These are phyloP conservation scores for Coprinellus aureogranulatus DNA, from an alignment of 768 basidiomycete genomes.

Conservation along the genomic window DNA sequence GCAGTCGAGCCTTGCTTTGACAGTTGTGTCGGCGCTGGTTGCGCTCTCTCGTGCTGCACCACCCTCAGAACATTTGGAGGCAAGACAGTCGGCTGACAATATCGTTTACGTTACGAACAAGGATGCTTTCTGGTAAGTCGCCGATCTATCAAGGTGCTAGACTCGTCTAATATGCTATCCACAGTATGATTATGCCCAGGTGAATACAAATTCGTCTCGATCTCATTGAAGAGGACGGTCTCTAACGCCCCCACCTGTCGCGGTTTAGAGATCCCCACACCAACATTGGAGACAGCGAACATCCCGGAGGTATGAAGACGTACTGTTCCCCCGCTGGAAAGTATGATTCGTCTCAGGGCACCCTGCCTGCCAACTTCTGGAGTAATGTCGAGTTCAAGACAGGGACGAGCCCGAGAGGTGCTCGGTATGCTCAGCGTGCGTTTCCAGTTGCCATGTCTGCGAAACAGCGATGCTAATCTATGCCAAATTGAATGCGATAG, in stretches of 20 bases:
- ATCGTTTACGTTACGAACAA: slow-evolving; percentile 48
- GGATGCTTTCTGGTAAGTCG: slow-evolving; percentile 43
- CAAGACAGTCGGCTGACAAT: slow-evolving; percentile 41
- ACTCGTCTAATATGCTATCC: background rate
- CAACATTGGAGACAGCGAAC: slow-evolving; percentile 54
- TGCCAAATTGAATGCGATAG: slow-evolving; percentile 32
- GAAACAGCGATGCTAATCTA: too few species aligned
- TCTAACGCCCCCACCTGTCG: too few species aligned
- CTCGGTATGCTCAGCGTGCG: slow-evolving; percentile 45
- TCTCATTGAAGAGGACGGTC: too few species aligned
- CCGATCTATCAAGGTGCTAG: background rate
- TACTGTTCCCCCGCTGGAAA: slow-evolving; percentile 49
- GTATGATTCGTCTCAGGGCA: slow-evolving; percentile 42
- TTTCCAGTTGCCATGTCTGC: too few species aligned
- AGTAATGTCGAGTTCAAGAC: slow-evolving; percentile 47
- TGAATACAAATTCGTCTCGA: too few species aligned
- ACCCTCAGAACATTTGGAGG: slow-evolving; percentile 15
- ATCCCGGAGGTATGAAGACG: slow-evolving; percentile 52
- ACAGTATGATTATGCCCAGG: slow-evolving; percentile 50
- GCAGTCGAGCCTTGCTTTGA: background rate
- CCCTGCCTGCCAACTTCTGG: slow-evolving; percentile 49
- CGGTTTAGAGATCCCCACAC: slow-evolving; percentile 52
- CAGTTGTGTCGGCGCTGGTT: background rate
- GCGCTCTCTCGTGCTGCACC: slow-evolving; percentile 12
- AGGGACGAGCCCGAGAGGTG: slow-evolving; percentile 40